Percentiles rank a stretch among this genome's conserved stretches.
These are phyloP conservation scores for Talaromyces atroroseus DNA, from an alignment of 2,329 filamentous ascomycete species.

Conservation along the genomic window DNA sequence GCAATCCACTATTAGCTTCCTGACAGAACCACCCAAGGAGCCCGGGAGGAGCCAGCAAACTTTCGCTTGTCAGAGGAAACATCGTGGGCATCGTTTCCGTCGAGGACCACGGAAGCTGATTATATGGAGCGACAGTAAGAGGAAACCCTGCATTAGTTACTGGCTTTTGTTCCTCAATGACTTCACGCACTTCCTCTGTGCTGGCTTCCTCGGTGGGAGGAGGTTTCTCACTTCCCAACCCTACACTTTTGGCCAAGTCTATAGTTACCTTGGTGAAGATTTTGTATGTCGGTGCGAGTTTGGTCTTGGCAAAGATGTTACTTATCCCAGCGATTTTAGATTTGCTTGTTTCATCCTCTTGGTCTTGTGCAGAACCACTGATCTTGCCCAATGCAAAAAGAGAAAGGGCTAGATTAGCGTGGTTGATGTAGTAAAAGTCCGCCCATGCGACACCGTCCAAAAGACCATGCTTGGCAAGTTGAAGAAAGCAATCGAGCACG, in stretches of 20 bases:
- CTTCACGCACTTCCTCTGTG: background rate
- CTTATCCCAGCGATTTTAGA: slow-evolving; percentile 5
- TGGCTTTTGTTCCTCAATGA: background rate
- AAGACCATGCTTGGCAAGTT: slow-evolving; percentile 27
- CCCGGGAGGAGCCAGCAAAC: slow-evolving; percentile 2
- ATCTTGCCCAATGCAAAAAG: slow-evolving; percentile 16
- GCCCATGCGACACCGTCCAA: slow-evolving; percentile 32
- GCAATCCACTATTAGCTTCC: slow-evolving; percentile 5
- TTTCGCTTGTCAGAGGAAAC: slow-evolving; percentile 1
- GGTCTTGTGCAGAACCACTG: background rate
- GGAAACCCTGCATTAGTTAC: background rate
- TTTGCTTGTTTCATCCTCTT: background rate
- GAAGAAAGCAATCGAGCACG: slow-evolving; percentile 24
- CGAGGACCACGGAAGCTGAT: slow-evolving; percentile 1
- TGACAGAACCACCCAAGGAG: slow-evolving; percentile 9
- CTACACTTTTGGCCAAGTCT: slow-evolving; percentile 7
- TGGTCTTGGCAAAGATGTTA: background rate
- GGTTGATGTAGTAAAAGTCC: slow-evolving; percentile 35
- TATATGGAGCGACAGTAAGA: slow-evolving; percentile 2
- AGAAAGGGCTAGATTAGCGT: slow-evolving; percentile 28
- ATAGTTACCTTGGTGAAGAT: slow-evolving; percentile 10
- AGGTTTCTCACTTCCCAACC: background rate
- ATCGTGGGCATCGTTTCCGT: slow-evolving; percentile 3
- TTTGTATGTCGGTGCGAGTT: slow-evolving; percentile 12
- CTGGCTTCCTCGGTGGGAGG: background rate